Evolutionary conservation across 495 filamentous ascomycete genomes (phyloP).

Genomic region (Arthonia radiata): DNA sequence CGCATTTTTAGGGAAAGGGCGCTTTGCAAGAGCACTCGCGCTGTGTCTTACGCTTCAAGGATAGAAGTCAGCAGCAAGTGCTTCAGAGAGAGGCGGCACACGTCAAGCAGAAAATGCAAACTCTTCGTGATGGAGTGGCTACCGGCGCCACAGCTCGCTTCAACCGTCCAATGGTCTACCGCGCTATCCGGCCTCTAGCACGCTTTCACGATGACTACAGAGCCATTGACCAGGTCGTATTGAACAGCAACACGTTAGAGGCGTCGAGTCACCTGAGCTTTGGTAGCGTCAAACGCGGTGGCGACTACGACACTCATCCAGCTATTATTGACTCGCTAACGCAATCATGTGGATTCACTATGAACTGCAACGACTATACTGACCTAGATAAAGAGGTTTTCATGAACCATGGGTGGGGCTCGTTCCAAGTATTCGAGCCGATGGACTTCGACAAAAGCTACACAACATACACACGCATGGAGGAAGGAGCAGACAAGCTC

Average conservation of each 20-base stretch:
- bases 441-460: constrained; percentile 40
- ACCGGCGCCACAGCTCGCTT: constrained; percentile 29
- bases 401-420: constrained; percentile 62
- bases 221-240: constrained; percentile 1
- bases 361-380: constrained; percentile 50
- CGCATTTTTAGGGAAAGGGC: too few species aligned
- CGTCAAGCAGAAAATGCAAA: constrained; percentile 13
- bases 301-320: constrained; percentile 38
- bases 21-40: too few species aligned
- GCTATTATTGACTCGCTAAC: constrained; percentile 30
- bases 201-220: constrained; percentile 4
- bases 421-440: constrained; percentile 40
- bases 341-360: constrained; percentile 38
- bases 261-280: constrained; percentile 17
- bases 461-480: constrained; percentile 46
- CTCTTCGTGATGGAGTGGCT: constrained; percentile 7
- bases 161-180: constrained; percentile 16
- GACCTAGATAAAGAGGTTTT: constrained; percentile 47
- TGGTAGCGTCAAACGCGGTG: constrained; percentile 28
- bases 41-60: too few species aligned
- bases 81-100: too few species aligned
- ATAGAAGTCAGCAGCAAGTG: too few species aligned
- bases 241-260: constrained; percentile 3
- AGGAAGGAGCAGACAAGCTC: constrained; percentile 19
- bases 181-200: constrained; percentile 3